A percentile compares a stretch with the other conserved stretches of the same genome.
Conservation (phyloP, 164 flowering plant species). For the Euptelea pleiosperma region DNA sequence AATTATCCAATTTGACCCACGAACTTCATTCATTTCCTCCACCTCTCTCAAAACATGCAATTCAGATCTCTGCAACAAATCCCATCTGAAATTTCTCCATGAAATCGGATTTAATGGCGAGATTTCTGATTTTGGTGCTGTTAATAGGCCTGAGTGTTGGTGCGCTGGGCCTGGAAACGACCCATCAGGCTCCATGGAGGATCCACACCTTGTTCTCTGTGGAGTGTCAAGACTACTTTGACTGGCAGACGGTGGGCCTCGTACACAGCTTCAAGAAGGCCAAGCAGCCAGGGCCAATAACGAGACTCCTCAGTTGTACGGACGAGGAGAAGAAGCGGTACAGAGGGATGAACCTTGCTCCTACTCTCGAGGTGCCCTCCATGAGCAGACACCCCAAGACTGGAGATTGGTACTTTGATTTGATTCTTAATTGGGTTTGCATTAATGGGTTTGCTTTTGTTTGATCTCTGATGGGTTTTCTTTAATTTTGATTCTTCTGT, state of each 20-base stretch:
- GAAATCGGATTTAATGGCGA: conserved; percentile 30
- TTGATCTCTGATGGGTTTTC: too few relatives aligned
- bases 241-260: conserved; percentile 98
- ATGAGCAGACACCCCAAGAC: conserved; percentile 95
- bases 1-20: conserved; percentile 3
- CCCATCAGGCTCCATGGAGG: conserved; percentile 56
- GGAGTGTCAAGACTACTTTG: conserved; percentile 93
- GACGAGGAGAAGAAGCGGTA: conserved; percentile 80
- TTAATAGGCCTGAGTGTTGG: conserved; percentile 9
- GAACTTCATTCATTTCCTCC: neutral
- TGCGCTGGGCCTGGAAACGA: conserved; percentile 23
- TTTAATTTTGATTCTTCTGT: too few relatives aligned
- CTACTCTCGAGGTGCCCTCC: conserved; percentile 92
- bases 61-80: conserved; percentile 26
- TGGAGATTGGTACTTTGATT: conserved; percentile 76
- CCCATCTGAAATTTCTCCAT: conserved; percentile 28
- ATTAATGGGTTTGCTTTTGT: too few relatives aligned
- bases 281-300: conserved; percentile 80
- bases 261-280: conserved; percentile 88
- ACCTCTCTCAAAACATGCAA: conserved; percentile 18
- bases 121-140: conserved; percentile 20
- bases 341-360: conserved; percentile 87
- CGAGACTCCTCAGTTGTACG: conserved; percentile 92
- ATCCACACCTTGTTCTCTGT: conserved; percentile 97
- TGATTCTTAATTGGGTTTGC: neutral